Conservation (phyloP, 129 eudicot genomes). For the Gnaphalium uliginosum region DNA sequence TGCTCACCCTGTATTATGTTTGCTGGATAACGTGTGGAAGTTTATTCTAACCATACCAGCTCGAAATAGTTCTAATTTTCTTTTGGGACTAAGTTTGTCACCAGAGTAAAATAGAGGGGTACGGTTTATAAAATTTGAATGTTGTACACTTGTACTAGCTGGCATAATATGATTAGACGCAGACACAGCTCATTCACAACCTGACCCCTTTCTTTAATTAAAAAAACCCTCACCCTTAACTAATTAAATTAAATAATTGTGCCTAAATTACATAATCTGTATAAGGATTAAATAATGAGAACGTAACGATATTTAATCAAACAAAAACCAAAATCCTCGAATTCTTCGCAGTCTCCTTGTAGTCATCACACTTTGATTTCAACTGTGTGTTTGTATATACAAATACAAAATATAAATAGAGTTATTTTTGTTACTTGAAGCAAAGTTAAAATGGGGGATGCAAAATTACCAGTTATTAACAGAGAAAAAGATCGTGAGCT, state of each 20-base stretch:
- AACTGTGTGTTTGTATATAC: constrained; percentile 15
- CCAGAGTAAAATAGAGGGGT: neutral
- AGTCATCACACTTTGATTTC: constrained; percentile 25
- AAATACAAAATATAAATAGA: neutral
- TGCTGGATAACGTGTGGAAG: too few species aligned
- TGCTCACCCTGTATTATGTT: too few species aligned
- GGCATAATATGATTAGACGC: constrained; percentile 39
- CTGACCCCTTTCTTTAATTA: neutral
- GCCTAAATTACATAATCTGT: constrained; percentile 30
- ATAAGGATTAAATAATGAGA: neutral
- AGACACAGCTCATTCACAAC: constrained; percentile 41
- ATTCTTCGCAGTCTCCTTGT: constrained; percentile 21
- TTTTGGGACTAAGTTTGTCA: neutral
- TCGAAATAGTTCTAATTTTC: neutral
- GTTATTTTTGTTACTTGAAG: constrained; percentile 13
- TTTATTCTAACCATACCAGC: neutral
- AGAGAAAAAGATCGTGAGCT: constrained; percentile 88
- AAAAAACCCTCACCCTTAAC: too few species aligned
- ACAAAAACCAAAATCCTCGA: constrained; percentile 21
- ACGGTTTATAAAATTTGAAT: neutral
- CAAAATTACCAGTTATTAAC: constrained; percentile 45
- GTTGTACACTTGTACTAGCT: constrained; percentile 21
- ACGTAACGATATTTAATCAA: neutral
- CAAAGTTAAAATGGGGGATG: constrained; percentile 62
- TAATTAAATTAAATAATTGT: constrained; percentile 2